Conservation (phyloP, 2,329 filamentous ascomycete genomes). For the Exophiala lecanii-corni region DNA sequence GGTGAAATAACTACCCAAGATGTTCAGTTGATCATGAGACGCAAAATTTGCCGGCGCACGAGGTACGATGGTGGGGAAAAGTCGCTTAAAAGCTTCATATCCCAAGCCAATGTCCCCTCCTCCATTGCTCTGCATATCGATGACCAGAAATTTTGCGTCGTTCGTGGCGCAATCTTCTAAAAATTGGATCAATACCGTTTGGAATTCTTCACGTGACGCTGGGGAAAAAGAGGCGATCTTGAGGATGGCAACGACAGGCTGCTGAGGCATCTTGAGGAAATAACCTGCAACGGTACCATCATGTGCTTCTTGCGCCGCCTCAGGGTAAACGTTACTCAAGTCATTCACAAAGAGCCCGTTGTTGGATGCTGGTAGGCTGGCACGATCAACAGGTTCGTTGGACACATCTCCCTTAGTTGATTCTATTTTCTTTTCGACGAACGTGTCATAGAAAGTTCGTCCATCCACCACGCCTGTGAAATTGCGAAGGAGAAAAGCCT, state of each 20-base stretch:
- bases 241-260: constrained; percentile 43
- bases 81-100: constrained; percentile 49
- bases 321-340: constrained; percentile 29
- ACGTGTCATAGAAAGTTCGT: constrained; percentile 4
- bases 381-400: constrained; percentile 18
- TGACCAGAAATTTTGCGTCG: constrained; percentile 55
- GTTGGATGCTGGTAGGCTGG: constrained; percentile 9
- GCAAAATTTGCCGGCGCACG: constrained; percentile 45
- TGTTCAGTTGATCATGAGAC: constrained; percentile 37
- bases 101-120: constrained; percentile 51
- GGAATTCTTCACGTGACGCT: constrained; percentile 13
- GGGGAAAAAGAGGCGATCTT: constrained; percentile 38
- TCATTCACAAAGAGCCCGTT: not conserved
- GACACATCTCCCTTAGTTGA: not conserved
- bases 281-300: constrained; percentile 42
- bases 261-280: constrained; percentile 36
- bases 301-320: constrained; percentile 32
- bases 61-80: constrained; percentile 45
- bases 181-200: constrained; percentile 37
- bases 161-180: constrained; percentile 41
- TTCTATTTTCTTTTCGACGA: not conserved
- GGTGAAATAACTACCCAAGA: constrained; percentile 31
- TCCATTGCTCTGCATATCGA: constrained; percentile 58
- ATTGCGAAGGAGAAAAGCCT: constrained; percentile 12
- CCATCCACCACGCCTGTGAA: constrained; percentile 4